Evolutionary conservation across 129 eudicot species (phyloP).

Genomic region (Pulicaria dysenterica): DNA sequence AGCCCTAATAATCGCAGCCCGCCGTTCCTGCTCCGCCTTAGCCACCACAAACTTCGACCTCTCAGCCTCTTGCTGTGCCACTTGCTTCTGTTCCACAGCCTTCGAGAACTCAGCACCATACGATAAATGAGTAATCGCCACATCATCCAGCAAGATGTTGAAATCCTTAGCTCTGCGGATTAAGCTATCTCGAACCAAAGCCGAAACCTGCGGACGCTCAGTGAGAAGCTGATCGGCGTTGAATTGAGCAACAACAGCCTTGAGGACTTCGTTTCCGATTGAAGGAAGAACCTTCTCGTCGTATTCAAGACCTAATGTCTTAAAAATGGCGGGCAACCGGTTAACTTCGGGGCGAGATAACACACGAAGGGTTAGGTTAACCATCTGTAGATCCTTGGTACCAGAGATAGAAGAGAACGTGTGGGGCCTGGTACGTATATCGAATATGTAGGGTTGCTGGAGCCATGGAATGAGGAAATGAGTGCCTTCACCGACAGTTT

Average conservation of each 20-base stretch:
- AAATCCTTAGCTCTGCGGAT: slow-evolving; percentile 75
- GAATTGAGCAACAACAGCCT: slow-evolving; percentile 82
- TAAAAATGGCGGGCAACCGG: slow-evolving; percentile 58
- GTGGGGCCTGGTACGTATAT: slow-evolving; percentile 76
- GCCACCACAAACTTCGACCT: slow-evolving; percentile 78
- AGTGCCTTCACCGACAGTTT: slow-evolving; percentile 78
- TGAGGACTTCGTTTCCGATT: slow-evolving; percentile 74
- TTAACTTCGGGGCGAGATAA: slow-evolving; percentile 68
- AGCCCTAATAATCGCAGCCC: slow-evolving; percentile 81
- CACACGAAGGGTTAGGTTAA: slow-evolving; percentile 80
- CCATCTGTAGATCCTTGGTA: slow-evolving; percentile 92
- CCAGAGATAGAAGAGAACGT: slow-evolving; percentile 76
- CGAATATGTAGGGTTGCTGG: slow-evolving; percentile 76
- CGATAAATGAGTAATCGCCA: slow-evolving; percentile 80
- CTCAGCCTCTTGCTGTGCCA: slow-evolving; percentile 97
- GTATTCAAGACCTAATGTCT: slow-evolving; percentile 72
- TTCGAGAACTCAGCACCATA: slow-evolving; percentile 83
- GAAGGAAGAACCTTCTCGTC: slow-evolving; percentile 86
- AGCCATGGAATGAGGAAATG: slow-evolving; percentile 80
- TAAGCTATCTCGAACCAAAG: slow-evolving; percentile 68
- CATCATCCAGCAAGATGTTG: slow-evolving; percentile 81
- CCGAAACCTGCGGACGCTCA: slow-evolving; percentile 79
- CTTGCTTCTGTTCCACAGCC: slow-evolving; percentile 97
- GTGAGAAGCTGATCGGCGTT: slow-evolving; percentile 88
- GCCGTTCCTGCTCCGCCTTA: slow-evolving; percentile 80